Base-by-base conservation (phyloP, 257 asterid genomes). In the Solanum ahanhuiri region DNA sequence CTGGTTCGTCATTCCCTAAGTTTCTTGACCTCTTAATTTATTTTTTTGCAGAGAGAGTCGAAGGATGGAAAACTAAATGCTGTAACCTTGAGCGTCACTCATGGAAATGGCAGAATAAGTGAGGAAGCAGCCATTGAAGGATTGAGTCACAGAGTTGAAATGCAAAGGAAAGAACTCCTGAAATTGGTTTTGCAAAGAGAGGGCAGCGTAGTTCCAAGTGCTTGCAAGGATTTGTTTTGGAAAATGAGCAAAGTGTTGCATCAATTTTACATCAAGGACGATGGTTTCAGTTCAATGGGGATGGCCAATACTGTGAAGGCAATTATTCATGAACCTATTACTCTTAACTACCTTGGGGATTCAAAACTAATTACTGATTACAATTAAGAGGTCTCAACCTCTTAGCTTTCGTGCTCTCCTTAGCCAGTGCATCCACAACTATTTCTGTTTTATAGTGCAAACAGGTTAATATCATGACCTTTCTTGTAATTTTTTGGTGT, bases 211-310 rank as follows among this genome's bases (percentile, higher is more conserved):
- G 71, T 95, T 41, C 98, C 98, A 64, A 92, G 90, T 86, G 86
- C 91, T 45, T 97, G 98, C 94, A 97, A 90, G 92, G 93, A 94
- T 88, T 72, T 97, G 63, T 94, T 95, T 81, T 93, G 98, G 98
- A 93, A 94, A 69, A 97, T 94, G 98, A 85, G 92, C 91, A 88
- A 90, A 5, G 95, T 94, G 82, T 63, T 92, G 87, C 90, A 91
- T 48, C 90, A 88, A 10, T 93, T 95, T 85, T 96, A 96, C 88
- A 41, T 43, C 35, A 94, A 93, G 87, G 94, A 93, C 4, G 99
- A 96, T 77, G 99, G 98, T 12, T 95, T 91, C 88, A 90, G 93
- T 86, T 93, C 97, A 0, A 86, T 91, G 48, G 96, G 88, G 72
- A 87, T 95, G 92, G 64, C 90, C 85, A 60, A 81, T 63, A 88